These are phyloP conservation scores for Phytopythium cucurbitacearum DNA, from an alignment of 352 stramenopile species.

Conservation along the genomic window DNA sequence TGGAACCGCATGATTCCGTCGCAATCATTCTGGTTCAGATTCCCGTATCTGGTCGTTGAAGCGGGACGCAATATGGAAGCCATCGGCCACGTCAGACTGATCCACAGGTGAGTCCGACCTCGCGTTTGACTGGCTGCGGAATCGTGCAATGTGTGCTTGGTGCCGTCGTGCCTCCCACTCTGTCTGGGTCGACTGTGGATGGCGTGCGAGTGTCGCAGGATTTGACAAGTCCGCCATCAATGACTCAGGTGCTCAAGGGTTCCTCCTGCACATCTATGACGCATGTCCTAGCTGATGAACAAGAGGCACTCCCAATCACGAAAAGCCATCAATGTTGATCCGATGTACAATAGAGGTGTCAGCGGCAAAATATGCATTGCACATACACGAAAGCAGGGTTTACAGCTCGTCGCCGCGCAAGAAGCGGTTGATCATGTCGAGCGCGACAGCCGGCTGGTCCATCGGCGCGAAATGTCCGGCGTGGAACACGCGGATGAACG, in stretches of 20 bases:
- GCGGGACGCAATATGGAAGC: not conserved
- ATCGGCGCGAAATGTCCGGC: slow-evolving; percentile 49
- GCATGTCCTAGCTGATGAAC: too few species aligned
- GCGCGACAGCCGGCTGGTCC: slow-evolving; percentile 35
- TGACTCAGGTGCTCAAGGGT: too few species aligned
- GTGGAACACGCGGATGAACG: slow-evolving; percentile 48
- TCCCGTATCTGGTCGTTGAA: not conserved
- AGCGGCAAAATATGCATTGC: too few species aligned
- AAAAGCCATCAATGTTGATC: too few species aligned
- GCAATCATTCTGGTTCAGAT: not conserved
- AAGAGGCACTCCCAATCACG: too few species aligned
- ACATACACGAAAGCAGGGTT: not conserved
- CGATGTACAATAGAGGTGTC: too few species aligned
- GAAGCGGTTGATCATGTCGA: slow-evolving; percentile 64
- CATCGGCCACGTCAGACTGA: not conserved
- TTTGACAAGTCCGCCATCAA: too few species aligned
- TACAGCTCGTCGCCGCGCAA: slow-evolving; percentile 23
- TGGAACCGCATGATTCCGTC: not conserved
- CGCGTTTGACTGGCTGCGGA: not conserved
- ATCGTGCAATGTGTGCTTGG: not conserved
- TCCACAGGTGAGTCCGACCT: not conserved
- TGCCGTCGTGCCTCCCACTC: not conserved
- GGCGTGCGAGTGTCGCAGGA: too few species aligned
- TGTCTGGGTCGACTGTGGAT: not conserved
- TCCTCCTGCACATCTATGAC: too few species aligned